phyloP scores from a whole-genome alignment of 1,139 yeast genomes.

The Saccharomyces hybrid region DNA sequence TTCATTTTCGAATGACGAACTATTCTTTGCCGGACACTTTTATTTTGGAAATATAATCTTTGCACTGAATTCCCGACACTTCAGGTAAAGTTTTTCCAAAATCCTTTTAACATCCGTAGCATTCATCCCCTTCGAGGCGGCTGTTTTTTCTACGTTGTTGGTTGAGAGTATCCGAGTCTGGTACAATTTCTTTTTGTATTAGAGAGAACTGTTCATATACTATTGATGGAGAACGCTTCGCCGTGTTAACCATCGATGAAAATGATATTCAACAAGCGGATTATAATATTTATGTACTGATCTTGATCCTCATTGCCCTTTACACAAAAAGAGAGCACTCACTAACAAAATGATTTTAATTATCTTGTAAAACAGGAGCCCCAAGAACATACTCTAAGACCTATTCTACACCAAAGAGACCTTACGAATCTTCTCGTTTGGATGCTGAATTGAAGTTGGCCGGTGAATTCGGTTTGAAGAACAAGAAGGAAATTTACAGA shows the following conservation, averaged over 20 bases:
- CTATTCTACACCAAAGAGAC: too few species aligned
- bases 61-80: slow-evolving; percentile 85
- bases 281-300: not conserved
- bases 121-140: not conserved
- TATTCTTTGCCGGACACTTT: slow-evolving; percentile 11
- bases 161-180: not conserved
- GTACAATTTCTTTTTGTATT: not conserved
- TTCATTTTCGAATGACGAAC: slow-evolving; percentile 17
- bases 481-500: too few species aligned
- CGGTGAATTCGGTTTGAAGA: too few species aligned
- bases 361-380: slow-evolving; percentile 6
- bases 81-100: slow-evolving; percentile 40
- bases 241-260: not conserved
- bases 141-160: not conserved
- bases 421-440: too few species aligned
- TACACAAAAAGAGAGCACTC: not conserved
- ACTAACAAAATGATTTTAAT: slow-evolving; percentile 7
- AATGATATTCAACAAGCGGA: not conserved
- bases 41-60: slow-evolving; percentile 15
- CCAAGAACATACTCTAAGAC: too few species aligned
- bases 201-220: not conserved
- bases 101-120: not conserved
- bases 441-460: too few species aligned
- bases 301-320: slow-evolving; percentile 9
- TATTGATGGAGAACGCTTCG: not conserved